A percentile compares a stretch with the other conserved stretches of the same genome.
phyloP scores from a whole-genome alignment of 2,329 filamentous ascomycete species.

The Blastomyces emzantsi region DNA sequence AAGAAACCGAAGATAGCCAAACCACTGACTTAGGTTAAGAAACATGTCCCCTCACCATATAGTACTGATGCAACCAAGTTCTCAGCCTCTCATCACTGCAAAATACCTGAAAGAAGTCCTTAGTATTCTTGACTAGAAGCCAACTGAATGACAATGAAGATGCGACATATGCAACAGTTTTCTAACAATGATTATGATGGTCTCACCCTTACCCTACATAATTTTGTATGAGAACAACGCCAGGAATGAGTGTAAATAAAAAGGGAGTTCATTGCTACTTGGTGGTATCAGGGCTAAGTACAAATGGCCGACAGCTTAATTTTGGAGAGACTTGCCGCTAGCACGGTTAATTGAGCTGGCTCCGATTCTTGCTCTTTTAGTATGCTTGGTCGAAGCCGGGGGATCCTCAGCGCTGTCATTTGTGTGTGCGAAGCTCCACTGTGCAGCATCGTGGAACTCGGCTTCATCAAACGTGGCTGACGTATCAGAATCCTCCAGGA shows the following conservation, averaged over 20 bases:
- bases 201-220: not conserved
- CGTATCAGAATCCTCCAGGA: constrained; percentile 4
- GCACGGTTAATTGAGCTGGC: not conserved
- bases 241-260: not conserved
- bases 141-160: constrained; percentile 1
- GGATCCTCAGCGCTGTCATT: constrained; percentile 5
- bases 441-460: not conserved
- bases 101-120: not conserved
- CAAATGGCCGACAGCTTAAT: not conserved
- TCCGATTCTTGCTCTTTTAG: not conserved
- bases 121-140: not conserved
- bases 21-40: too few relatives aligned
- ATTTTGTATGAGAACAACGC: not conserved
- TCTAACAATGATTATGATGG: not conserved
- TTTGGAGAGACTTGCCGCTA: not conserved
- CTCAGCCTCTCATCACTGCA: not conserved
- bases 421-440: constrained; percentile 6
- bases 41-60: not conserved
- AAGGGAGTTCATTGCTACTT: constrained; percentile 1
- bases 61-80: not conserved
- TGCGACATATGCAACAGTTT: not conserved
- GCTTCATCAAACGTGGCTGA: constrained; percentile 3
- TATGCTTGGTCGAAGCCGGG: constrained; percentile 9
- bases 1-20: not conserved
- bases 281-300: not conserved